Evolutionary conservation across 169 alveolate genomes (phyloP).

Genomic region (Eimeria acervulina): DNA sequence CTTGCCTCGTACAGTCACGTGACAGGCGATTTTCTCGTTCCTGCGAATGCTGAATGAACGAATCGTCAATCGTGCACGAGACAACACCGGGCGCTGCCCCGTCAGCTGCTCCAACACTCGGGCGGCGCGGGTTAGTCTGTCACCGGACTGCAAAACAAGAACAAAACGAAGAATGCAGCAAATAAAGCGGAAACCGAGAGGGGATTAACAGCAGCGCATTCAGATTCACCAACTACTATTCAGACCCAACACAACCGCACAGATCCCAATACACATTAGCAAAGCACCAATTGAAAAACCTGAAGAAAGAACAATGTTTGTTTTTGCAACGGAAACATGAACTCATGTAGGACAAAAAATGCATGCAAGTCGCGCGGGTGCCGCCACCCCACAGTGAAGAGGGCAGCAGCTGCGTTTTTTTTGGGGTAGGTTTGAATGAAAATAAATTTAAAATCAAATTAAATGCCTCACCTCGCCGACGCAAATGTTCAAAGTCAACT

Average conservation of each 20-base stretch:
- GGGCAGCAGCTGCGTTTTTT: not conserved
- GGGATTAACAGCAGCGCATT: no score
- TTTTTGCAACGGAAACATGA: not conserved
- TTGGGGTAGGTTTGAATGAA: not conserved
- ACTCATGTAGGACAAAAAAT: not conserved
- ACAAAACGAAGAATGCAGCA: not conserved
- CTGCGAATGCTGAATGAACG: slow-evolving; percentile 99
- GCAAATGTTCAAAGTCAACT: slow-evolving; percentile 98
- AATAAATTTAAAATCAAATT: not conserved
- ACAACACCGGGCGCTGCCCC: slow-evolving; percentile 98
- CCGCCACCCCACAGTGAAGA: slow-evolving; percentile 25
- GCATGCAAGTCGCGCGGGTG: not conserved
- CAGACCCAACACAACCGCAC: not conserved
- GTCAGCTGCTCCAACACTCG: slow-evolving; percentile 99
- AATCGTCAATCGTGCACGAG: slow-evolving; percentile 97
- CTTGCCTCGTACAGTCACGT: slow-evolving; percentile 99
- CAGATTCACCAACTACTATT: not conserved
- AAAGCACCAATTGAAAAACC: not conserved
- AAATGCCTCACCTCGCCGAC: slow-evolving; percentile 97
- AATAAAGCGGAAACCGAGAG: not conserved
- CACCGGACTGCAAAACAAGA: slow-evolving; percentile 94
- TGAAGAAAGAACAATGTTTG: not conserved
- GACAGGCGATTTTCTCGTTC: slow-evolving; percentile 99
- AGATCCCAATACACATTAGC: no score
- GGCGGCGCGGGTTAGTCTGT: slow-evolving; percentile 99